Evolutionary conservation across 2,329 filamentous ascomycete species (phyloP).

Genomic region (Tolypocladium ophioglossoides): DNA sequence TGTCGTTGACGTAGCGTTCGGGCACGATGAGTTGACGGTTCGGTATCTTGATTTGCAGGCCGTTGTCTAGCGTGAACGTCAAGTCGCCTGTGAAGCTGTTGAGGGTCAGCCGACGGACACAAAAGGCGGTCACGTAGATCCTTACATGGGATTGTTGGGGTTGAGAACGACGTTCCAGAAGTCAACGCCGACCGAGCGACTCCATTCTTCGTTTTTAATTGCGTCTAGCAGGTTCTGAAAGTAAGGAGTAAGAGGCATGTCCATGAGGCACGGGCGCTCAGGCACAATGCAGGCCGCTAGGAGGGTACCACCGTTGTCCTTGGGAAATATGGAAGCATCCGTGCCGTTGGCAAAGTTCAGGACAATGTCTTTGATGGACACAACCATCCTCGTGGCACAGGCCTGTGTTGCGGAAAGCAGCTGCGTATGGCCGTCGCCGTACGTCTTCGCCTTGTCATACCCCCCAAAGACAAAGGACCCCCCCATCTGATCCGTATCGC

Average conservation of each 20-base stretch:
- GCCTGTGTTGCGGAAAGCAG: neutral
- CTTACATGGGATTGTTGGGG: neutral
- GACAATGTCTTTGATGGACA: constrained; percentile 4
- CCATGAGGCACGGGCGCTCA: constrained; percentile 4
- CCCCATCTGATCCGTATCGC: neutral
- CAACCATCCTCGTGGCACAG: constrained; percentile 1
- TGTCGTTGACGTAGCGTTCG: neutral
- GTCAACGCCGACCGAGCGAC: neutral
- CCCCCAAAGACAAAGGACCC: constrained; percentile 7
- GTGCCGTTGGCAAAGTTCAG: constrained; percentile 6
- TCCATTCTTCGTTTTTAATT: neutral
- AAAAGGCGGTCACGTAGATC: constrained; percentile 10
- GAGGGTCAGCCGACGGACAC: neutral
- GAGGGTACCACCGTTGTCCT: neutral
- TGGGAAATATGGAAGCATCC: constrained; percentile 4
- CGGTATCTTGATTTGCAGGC: constrained; percentile 3
- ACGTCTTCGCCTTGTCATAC: constrained; percentile 7
- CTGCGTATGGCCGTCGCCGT: constrained; percentile 2
- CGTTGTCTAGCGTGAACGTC: constrained; percentile 2
- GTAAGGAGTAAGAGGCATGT: constrained; percentile 1
- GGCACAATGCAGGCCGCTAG: constrained; percentile 6
- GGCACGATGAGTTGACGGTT: constrained; percentile 6
- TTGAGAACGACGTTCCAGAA: neutral
- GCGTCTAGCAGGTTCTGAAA: constrained; percentile 1
- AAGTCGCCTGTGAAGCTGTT: neutral